Conservation (phyloP, 1,139 yeast species). For the Debaryomyces udenii region DNA sequence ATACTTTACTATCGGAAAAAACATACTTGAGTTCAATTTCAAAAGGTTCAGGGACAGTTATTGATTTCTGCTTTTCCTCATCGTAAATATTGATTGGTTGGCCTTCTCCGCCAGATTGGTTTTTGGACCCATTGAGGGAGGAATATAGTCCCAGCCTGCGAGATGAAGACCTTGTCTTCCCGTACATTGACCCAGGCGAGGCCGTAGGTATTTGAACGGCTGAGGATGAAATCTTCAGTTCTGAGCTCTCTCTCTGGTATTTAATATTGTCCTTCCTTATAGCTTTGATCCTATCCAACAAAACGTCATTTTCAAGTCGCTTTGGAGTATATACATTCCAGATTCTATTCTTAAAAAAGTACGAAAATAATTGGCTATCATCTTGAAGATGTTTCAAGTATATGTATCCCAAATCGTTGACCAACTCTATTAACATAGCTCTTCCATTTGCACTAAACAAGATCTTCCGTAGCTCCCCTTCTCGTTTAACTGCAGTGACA, state of each 20-base stretch:
- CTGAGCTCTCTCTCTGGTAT: background rate
- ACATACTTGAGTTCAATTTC: slow-evolving; percentile 38
- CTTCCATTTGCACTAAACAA: slow-evolving; percentile 12
- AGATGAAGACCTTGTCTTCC: slow-evolving; percentile 10
- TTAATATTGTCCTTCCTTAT: slow-evolving; percentile 2
- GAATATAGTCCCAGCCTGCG: background rate
- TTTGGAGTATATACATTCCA: slow-evolving; percentile 14
- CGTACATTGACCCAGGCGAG: slow-evolving; percentile 6
- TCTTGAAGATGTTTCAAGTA: slow-evolving; percentile 15
- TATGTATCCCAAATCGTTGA: slow-evolving; percentile 14
- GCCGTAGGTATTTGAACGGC: slow-evolving; percentile 3
- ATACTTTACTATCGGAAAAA: slow-evolving; percentile 49
- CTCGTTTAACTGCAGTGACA: slow-evolving; percentile 8
- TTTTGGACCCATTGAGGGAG: background rate
- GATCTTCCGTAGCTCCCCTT: slow-evolving; percentile 12
- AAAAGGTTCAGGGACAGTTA: slow-evolving; percentile 9
- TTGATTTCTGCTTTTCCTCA: slow-evolving; percentile 1
- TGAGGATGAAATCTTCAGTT: background rate
- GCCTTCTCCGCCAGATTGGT: background rate
- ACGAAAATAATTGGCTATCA: slow-evolving; percentile 13
- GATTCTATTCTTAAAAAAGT: slow-evolving; percentile 10
- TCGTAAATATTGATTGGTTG: slow-evolving; percentile 2
- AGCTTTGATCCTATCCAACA: slow-evolving; percentile 12
- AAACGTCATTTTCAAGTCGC: slow-evolving; percentile 12
- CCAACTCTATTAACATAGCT: slow-evolving; percentile 15